Conservation (phyloP, 306 rosid species). For the Geum urbanum region DNA sequence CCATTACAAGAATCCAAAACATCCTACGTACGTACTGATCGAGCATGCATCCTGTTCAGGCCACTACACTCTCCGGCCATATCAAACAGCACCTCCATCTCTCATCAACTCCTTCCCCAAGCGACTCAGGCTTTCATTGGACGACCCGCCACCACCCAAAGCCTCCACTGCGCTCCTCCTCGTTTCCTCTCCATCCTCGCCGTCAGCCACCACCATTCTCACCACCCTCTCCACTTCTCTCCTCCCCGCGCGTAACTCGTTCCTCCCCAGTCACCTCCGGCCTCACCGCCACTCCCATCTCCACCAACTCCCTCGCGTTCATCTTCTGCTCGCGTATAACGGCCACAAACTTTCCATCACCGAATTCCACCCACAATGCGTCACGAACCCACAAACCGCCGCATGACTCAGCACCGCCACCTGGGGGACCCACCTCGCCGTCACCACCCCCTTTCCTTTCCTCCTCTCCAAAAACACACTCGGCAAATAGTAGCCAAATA, state of each 20-base stretch:
- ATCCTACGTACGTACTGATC: no score
- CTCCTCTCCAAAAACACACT: conserved; percentile 19
- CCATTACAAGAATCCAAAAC: no score
- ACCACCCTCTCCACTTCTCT: conserved; percentile 7
- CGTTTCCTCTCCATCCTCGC: neutral
- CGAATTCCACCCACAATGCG: conserved; percentile 34
- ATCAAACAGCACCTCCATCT: neutral
- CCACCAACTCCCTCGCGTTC: conserved; percentile 21
- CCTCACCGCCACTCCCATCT: conserved; percentile 11
- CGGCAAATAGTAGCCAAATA: conserved; percentile 18
- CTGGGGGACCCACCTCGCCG: conserved; percentile 27
- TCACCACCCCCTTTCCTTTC: conserved; percentile 3
- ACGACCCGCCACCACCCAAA: neutral
- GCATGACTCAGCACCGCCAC: conserved; percentile 7
- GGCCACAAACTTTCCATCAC: conserved; percentile 28
- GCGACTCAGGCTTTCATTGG: neutral
- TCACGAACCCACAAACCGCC: conserved; percentile 24
- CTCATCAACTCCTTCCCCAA: neutral
- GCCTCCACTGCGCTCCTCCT: neutral
- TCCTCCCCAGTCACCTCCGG: neutral
- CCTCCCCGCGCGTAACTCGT: neutral
- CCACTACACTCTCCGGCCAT: no score
- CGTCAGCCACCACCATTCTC: conserved; percentile 3
- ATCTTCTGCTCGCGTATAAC: conserved; percentile 29
- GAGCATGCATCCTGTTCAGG: no score